Conservation (phyloP, 805 yeast species). For the Metschnikowia drakensbergensis region DNA sequence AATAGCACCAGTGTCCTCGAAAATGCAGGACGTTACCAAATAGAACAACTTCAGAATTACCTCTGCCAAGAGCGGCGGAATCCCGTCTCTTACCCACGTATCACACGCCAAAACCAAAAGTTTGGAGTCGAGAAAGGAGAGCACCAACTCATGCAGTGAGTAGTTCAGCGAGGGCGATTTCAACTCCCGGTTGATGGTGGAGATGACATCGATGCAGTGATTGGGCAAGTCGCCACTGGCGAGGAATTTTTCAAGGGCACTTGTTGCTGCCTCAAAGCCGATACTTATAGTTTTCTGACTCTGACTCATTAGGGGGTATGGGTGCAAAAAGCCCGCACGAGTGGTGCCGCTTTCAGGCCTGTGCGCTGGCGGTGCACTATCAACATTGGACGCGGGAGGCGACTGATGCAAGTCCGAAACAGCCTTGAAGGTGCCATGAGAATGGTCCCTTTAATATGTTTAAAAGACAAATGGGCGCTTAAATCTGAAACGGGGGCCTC, state of each 20-base stretch:
- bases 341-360: neutral
- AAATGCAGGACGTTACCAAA: constrained; percentile 11
- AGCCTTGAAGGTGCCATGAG: neutral
- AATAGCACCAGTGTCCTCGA: constrained; percentile 9
- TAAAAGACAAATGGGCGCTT: too few relatives aligned
- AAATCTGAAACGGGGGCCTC: too few relatives aligned
- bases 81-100: constrained; percentile 8
- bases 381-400: neutral
- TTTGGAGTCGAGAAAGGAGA: constrained; percentile 11
- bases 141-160: constrained; percentile 10
- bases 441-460: too few relatives aligned
- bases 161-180: constrained; percentile 6
- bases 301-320: constrained; percentile 4
- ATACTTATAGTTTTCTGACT: constrained; percentile 13
- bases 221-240: constrained; percentile 11
- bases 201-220: constrained; percentile 11
- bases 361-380: neutral
- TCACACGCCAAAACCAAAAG: constrained; percentile 13
- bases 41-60: constrained; percentile 11
- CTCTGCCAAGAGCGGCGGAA: constrained; percentile 3
- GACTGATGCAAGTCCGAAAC: neutral
- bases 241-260: constrained; percentile 12
- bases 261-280: constrained; percentile 13
- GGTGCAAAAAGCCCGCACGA: constrained; percentile 3
- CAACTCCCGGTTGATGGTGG: constrained; percentile 14